Conservation (phyloP, 2,329 filamentous ascomycete species). For the Apiospora koreana region DNA sequence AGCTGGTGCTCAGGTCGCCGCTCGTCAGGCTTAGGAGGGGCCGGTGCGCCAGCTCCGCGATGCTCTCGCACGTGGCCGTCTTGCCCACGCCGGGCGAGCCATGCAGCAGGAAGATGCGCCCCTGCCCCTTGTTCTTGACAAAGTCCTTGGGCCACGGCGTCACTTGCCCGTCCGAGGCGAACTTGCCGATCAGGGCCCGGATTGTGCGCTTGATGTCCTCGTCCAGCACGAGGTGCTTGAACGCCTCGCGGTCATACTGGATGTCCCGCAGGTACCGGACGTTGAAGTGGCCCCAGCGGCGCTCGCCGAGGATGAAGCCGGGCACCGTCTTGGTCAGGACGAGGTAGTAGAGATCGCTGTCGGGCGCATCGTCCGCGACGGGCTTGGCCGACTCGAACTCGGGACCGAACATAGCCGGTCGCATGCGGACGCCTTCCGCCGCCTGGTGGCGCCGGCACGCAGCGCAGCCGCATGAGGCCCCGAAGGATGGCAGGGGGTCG, state of each 20-base stretch:
- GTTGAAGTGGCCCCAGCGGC: slow-evolving; percentile 48
- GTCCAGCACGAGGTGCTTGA: slow-evolving; percentile 50
- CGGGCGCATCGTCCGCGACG: slow-evolving; percentile 35
- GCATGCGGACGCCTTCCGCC: slow-evolving; percentile 20
- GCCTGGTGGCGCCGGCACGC: slow-evolving; percentile 36
- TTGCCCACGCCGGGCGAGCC: slow-evolving; percentile 47
- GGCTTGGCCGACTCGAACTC: slow-evolving; percentile 45
- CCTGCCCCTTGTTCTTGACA: slow-evolving; percentile 28
- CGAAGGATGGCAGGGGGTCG: slow-evolving; percentile 42
- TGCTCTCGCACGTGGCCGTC: slow-evolving; percentile 36
- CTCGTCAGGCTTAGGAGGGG: slow-evolving; percentile 35
- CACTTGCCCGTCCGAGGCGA: slow-evolving; percentile 25
- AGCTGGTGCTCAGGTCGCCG: slow-evolving; percentile 30
- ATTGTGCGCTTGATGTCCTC: slow-evolving; percentile 52
- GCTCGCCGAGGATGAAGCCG: slow-evolving; percentile 46
- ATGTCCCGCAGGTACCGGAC: slow-evolving; percentile 47
- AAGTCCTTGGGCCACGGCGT: slow-evolving; percentile 38
- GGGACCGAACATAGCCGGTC: slow-evolving; percentile 34
- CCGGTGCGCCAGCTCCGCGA: slow-evolving; percentile 34
- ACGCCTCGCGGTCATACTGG: slow-evolving; percentile 50
- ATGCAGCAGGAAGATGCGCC: slow-evolving; percentile 45
- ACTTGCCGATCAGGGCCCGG: slow-evolving; percentile 23
- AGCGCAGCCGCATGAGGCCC: slow-evolving; percentile 43
- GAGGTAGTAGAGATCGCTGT: slow-evolving; percentile 45
- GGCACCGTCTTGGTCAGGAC: slow-evolving; percentile 45